Evolutionary conservation across 805 yeast genomes (phyloP).

Genomic region (Saturnispora besseyi): DNA sequence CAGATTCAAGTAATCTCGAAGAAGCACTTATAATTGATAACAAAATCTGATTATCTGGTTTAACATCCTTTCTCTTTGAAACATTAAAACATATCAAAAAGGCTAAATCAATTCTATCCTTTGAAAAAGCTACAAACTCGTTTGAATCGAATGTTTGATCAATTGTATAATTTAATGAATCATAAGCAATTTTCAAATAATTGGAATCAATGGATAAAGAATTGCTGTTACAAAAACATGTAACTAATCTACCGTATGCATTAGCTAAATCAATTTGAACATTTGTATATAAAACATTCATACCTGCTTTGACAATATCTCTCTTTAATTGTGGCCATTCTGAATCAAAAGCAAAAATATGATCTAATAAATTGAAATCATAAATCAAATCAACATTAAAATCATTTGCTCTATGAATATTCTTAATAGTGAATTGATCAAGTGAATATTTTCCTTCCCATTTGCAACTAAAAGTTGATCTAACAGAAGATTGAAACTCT

Average conservation of each 20-base stretch:
- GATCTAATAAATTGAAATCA: conserved; percentile 55
- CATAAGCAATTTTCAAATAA: conserved; percentile 32
- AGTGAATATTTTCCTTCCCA: conserved; percentile 34
- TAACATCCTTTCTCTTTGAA: conserved; percentile 24
- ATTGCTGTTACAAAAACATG: conserved; percentile 48
- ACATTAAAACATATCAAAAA: conserved; percentile 42
- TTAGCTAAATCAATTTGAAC: conserved; percentile 64
- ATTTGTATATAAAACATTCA: conserved; percentile 52
- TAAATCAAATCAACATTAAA: conserved; percentile 49
- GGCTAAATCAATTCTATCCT: conserved; percentile 59
- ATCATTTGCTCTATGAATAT: conserved; percentile 35
- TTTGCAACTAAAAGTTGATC: conserved; percentile 32
- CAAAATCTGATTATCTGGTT: conserved; percentile 28
- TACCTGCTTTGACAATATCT: conserved; percentile 48
- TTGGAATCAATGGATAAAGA: conserved; percentile 19
- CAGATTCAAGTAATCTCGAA: conserved; percentile 39
- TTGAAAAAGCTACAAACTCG: conserved; percentile 41
- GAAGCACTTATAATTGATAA: conserved; percentile 36
- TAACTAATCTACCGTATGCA: conserved; percentile 69
- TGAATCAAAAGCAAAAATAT: conserved; percentile 36
- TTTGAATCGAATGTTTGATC: conserved; percentile 44
- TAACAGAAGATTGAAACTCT: conserved; percentile 27
- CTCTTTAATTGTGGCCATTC: conserved; percentile 42
- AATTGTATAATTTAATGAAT: conserved; percentile 43
- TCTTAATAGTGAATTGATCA: conserved; percentile 42